These are phyloP conservation scores for Anthracocystis walkeri DNA, from an alignment of 1,284 basidiomycete genomes.

Conservation along the genomic window DNA sequence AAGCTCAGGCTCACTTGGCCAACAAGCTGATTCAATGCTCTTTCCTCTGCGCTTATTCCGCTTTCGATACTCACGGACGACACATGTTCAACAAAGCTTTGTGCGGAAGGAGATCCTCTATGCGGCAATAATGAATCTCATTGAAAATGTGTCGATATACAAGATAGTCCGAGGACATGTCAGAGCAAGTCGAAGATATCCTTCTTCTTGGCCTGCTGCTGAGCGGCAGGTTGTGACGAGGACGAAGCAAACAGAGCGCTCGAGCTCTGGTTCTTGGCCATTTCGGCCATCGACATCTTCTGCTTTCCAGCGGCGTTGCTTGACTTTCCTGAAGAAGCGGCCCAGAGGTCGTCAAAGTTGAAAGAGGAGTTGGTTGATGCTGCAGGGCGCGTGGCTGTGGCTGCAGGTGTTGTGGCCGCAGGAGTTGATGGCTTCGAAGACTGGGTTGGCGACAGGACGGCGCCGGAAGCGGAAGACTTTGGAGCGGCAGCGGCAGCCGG, in stretches of 20 bases:
- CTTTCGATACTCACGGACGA: too few relatives aligned
- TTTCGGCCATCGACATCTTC: constrained; percentile 69
- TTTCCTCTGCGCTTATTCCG: too few relatives aligned
- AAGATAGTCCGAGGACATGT: background rate
- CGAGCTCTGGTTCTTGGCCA: constrained; percentile 67
- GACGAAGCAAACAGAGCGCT: constrained; percentile 47
- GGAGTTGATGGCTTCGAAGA: constrained; percentile 34
- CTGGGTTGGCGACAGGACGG: constrained; percentile 23
- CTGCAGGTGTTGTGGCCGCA: constrained; percentile 13
- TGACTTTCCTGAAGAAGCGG: constrained; percentile 78
- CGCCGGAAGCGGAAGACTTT: constrained; percentile 20
- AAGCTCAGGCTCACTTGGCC: too few relatives aligned
- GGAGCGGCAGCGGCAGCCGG: constrained; percentile 10
- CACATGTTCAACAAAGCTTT: constrained; percentile 4
- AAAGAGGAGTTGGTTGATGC: constrained; percentile 45
- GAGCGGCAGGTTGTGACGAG: constrained; percentile 18
- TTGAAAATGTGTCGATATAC: background rate
- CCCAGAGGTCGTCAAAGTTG: constrained; percentile 90
- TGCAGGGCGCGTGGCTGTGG: constrained; percentile 21
- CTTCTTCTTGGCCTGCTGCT: constrained; percentile 48
- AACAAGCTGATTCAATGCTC: too few relatives aligned
- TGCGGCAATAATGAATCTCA: background rate
- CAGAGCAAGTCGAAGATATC: constrained; percentile 62
- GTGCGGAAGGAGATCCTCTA: background rate
- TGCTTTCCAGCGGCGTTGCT: constrained; percentile 36